Percentiles rank a stretch among this genome's conserved stretches.
phyloP scores from a whole-genome alignment of 1,284 basidiomycete species.

The Cerrena zonata region DNA sequence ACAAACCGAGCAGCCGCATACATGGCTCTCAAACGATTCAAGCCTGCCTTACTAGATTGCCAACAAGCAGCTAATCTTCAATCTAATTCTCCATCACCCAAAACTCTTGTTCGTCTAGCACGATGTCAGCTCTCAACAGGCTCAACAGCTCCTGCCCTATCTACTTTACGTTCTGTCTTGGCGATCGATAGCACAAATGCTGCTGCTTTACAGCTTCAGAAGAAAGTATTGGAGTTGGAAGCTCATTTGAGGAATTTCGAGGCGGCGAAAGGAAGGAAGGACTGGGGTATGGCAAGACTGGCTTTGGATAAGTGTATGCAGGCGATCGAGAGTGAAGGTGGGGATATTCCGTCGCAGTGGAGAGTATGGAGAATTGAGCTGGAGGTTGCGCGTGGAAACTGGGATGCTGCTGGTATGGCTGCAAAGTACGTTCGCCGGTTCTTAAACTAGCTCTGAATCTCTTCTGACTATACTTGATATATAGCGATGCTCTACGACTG shows the following conservation, averaged over 20 bases:
- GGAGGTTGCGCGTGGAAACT: constrained; percentile 63
- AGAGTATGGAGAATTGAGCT: constrained; percentile 73
- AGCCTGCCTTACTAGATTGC: constrained; percentile 71
- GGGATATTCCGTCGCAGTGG: constrained; percentile 72
- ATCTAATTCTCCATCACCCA: constrained; percentile 41
- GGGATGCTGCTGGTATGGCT: constrained; percentile 64
- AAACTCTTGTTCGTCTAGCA: constrained; percentile 74
- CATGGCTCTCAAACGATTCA: constrained; percentile 76
- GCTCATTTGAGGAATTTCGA: constrained; percentile 62
- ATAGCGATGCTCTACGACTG: constrained; percentile 69
- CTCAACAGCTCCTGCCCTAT: constrained; percentile 56
- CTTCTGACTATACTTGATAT: no score
- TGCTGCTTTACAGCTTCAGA: constrained; percentile 52
- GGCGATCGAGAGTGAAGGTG: constrained; percentile 66
- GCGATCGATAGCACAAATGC: constrained; percentile 52
- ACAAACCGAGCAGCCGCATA: constrained; percentile 84
- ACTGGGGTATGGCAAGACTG: constrained; percentile 66
- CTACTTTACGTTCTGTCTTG: constrained; percentile 53
- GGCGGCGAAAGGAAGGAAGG: constrained; percentile 48
- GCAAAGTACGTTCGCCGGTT: constrained; percentile 55
- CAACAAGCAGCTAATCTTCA: constrained; percentile 69
- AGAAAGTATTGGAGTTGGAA: constrained; percentile 56
- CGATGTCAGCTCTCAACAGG: constrained; percentile 78
- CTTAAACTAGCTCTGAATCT: background rate
- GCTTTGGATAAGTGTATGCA: constrained; percentile 69